phyloP scores from a whole-genome alignment of 768 basidiomycete genomes.

The Phanerochaete carnosa region DNA sequence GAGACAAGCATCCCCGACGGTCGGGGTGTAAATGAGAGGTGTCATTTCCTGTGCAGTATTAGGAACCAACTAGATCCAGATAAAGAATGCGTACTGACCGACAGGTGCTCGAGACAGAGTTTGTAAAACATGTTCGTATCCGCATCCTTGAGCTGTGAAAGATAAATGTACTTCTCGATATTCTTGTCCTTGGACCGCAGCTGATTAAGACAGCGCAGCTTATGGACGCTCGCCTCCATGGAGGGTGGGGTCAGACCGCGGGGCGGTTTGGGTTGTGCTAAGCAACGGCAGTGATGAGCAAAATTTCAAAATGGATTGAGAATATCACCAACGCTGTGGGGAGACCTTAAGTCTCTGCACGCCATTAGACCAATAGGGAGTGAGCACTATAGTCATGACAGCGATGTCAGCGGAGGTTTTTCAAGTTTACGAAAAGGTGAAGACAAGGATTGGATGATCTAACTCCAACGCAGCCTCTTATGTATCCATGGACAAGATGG shows the following conservation, averaged over 20 bases:
- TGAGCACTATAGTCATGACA: slow-evolving; percentile 44
- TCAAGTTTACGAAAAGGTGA: not conserved
- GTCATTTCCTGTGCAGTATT: slow-evolving; percentile 41
- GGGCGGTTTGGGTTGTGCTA: slow-evolving; percentile 20
- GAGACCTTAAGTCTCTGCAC: slow-evolving; percentile 66
- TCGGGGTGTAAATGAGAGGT: slow-evolving; percentile 90
- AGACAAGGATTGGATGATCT: not conserved
- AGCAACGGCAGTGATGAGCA: not conserved
- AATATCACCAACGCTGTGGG: slow-evolving; percentile 44
- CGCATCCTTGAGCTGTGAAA: slow-evolving; percentile 68
- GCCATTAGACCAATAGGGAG: slow-evolving; percentile 69
- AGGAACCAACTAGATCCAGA: not conserved
- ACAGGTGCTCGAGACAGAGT: slow-evolving; percentile 68
- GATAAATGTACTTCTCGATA: slow-evolving; percentile 85
- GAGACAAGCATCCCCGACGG: slow-evolving; percentile 87
- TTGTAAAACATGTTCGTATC: slow-evolving; percentile 78
- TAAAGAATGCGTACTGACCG: slow-evolving; percentile 36
- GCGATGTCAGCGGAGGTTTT: not conserved
- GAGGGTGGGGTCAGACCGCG: slow-evolving; percentile 60
- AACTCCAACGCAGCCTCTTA: not conserved
- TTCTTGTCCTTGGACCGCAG: slow-evolving; percentile 68
- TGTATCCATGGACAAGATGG: not conserved
- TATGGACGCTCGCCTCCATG: slow-evolving; percentile 50
- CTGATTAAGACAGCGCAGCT: slow-evolving; percentile 60
- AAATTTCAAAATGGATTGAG: not conserved